Base-by-base conservation (phyloP, 306 rosid species). In the Trifolium subterraneum region DNA sequence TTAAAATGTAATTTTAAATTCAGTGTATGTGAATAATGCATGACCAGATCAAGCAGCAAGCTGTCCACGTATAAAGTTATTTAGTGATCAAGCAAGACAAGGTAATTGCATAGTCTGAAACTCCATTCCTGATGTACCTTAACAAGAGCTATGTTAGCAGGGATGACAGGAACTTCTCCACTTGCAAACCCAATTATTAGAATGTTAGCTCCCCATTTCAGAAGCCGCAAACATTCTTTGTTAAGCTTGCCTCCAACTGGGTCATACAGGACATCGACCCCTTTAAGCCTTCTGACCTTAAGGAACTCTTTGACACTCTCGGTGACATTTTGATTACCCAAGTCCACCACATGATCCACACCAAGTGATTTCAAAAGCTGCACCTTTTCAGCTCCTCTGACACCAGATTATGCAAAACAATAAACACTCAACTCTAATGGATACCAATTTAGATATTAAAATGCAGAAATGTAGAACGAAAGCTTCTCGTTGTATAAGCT, bases 101-200 rank as follows among this genome's bases (percentile, higher is more conserved):
- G 63, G 59, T 27, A 71, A 73, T 38, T 56, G 54, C 62, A 62
- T 7, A 10, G 8, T 72, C 55, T 8, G 10, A 77, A 77, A 73
- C 54, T 41, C 6, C 16, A 58, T 45, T 82, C 61, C 13, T 8
- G 51, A 6, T 35, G 47, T 89, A 94, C 99, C 99, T 90, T 94
- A 50, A 92, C 95, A 60, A 94, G 99, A n/a, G 96, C 87, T 20
- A 94, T 78, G 85, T 94, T 92, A 70, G 91, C 85, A 70, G 99
- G 96, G 86, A 94, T 90, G 76, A 90, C 86, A 71, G 99, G 99
- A 74, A 90, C 33, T 51, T 94, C 97, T 75, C 99, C 97, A 65
- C 97, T 90, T 22, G 99, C 97, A 68, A 94, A 94, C 72, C 99
- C 99, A 50, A 94, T 94, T 66, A 94, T 79, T 70, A 94, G 90